These are phyloP conservation scores for Schoenoplectus tabernaemontani DNA, from an alignment of 202 grass and related monocot species.

Conservation along the genomic window DNA sequence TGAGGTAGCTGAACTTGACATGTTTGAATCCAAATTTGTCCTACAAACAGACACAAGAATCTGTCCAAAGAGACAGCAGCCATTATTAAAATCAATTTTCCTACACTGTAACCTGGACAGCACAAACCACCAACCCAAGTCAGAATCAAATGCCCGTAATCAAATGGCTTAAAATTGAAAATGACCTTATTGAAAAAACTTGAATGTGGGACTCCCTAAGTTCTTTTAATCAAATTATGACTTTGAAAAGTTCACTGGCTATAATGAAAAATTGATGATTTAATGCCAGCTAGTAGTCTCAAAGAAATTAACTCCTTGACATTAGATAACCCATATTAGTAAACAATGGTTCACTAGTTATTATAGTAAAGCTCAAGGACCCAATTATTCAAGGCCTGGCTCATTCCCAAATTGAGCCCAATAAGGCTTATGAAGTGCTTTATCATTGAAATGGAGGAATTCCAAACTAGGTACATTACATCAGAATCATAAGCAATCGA, in stretches of 20 bases:
- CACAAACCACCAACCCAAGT: too few species aligned
- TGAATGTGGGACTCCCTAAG: too few species aligned
- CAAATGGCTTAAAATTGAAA: too few species aligned
- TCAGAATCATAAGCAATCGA: conserved; percentile 4
- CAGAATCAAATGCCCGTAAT: too few species aligned
- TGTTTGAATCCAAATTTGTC: too few species aligned
- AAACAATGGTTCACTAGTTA: background rate
- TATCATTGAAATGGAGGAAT: background rate
- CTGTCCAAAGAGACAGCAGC: too few species aligned
- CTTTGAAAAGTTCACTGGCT: background rate
- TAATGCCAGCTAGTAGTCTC: background rate
- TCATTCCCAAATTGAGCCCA: background rate
- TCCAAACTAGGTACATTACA: background rate
- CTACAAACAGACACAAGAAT: too few species aligned
- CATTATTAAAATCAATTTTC: too few species aligned
- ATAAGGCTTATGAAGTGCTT: background rate
- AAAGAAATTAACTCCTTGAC: background rate
- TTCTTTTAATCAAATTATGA: background rate
- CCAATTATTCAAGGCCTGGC: background rate
- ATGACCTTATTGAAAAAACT: too few species aligned
- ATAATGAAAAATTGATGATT: background rate
- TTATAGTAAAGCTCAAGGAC: background rate
- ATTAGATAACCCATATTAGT: background rate
- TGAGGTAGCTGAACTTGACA: too few species aligned
- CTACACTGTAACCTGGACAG: too few species aligned